Base-by-base conservation (phyloP, 2,329 filamentous ascomycete species). In the Didymella arachidicola region DNA sequence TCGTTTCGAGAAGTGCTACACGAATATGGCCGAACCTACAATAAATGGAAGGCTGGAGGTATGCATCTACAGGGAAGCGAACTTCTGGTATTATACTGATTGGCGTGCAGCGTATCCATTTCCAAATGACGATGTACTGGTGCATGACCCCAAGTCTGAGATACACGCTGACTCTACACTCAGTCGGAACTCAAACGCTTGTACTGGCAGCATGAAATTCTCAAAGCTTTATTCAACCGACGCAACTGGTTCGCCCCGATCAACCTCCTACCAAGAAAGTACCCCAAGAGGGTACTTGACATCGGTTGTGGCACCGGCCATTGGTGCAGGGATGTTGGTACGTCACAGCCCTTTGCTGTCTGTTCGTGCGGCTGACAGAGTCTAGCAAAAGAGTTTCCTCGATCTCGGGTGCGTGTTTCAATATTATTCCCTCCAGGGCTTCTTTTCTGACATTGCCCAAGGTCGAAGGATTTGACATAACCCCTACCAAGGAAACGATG, bases 271-370 rank as follows among this genome's bases (percentile, higher is more conserved):
- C 78, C 78, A 10, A 56, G 77, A 41, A 69, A 64, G 49, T 59
- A 61, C 19, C 77, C 78, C 4, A 68, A 67, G 36, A 72, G 67
- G 44, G 73, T 79, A 47, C 61, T 79, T 22, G 78, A 80, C 61
- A 77, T 80, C 57, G 78, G 78, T 36, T 79, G 77, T 8, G 78
- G 78, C 26, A 79, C 77, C 4, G 78, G 78, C 5, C 74, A 70
- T 56, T 80, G 78, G 78, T 77, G 76, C 16, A 71, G 76, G 42
- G 74, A 79, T 48, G 78, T 80, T 69, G 78, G 77, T 79, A 68
- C 7, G 74, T 68, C 36, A 26, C 38, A 29, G 39, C 34, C 32
- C 30, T 57, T 29, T 30, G 22, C 18, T 25, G 11, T 36, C 25
- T 11, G 29, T 19, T n/a, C 56, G 16, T 3, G 18, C 25, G 22